Evolutionary conservation across 441 rosid genomes (phyloP).

Genomic region (Melastoma candidum): DNA sequence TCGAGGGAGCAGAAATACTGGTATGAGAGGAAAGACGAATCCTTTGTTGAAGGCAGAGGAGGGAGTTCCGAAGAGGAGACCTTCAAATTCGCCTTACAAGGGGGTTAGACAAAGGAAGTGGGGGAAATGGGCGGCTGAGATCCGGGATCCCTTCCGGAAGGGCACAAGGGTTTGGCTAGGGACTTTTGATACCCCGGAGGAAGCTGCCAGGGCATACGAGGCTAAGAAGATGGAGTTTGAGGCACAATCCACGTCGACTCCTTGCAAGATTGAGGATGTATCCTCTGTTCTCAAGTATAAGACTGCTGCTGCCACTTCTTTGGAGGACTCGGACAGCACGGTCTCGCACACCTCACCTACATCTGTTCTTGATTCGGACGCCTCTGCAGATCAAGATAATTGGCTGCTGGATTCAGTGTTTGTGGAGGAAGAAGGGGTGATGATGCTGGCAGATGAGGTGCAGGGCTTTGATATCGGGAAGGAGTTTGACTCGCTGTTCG

Average conservation of each 20-base stretch:
- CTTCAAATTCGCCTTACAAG: constrained; percentile 5
- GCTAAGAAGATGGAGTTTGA: constrained; percentile 4
- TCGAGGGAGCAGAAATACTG: constrained; percentile 36
- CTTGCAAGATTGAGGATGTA: neutral
- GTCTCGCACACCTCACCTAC: constrained; percentile 4
- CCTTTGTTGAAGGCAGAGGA: constrained; percentile 23
- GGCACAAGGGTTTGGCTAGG: constrained; percentile 4
- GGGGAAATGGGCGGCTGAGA: constrained; percentile 6
- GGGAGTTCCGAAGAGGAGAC: neutral
- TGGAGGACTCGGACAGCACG: constrained; percentile 2
- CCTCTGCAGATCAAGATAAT: neutral
- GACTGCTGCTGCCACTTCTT: neutral
- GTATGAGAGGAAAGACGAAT: constrained; percentile 20
- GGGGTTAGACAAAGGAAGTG: constrained; percentile 8
- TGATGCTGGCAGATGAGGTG: neutral
- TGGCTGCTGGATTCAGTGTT: neutral
- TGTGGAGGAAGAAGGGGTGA: neutral
- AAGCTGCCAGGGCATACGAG: constrained; percentile 6
- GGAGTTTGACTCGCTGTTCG: neutral
- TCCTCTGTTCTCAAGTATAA: neutral
- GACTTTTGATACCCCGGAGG: neutral
- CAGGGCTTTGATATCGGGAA: neutral
- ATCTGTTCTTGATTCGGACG: constrained; percentile 1
- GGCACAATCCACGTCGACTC: neutral
- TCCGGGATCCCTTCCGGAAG: neutral